Percentiles rank a stretch among this genome's conserved stretches.
These are phyloP conservation scores for Coniochaeta prunicola DNA, from an alignment of 2,329 filamentous ascomycete genomes.

Conservation along the genomic window DNA sequence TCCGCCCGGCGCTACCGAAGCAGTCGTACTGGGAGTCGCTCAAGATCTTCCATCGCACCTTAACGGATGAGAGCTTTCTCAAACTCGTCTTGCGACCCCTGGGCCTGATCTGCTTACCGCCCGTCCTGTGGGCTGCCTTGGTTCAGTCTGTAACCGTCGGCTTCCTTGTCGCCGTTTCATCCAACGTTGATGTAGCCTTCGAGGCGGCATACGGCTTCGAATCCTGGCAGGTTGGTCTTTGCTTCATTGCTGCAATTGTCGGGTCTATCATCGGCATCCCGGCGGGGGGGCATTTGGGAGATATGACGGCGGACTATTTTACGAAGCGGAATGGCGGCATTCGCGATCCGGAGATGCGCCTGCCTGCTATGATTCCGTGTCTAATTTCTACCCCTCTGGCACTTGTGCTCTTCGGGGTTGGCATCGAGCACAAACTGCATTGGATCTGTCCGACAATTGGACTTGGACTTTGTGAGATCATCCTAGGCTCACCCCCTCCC, in stretches of 20 bases:
- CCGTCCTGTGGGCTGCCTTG: conserved; percentile 47
- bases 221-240: conserved; percentile 40
- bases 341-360: conserved; percentile 53
- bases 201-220: conserved; percentile 32
- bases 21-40: conserved; percentile 27
- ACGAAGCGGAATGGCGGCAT: conserved; percentile 47
- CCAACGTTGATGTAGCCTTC: conserved; percentile 42
- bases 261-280: conserved; percentile 42
- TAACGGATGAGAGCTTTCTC: conserved; percentile 37
- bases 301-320: conserved; percentile 38
- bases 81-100: conserved; percentile 43
- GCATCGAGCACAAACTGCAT: conserved; percentile 36
- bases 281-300: conserved; percentile 38
- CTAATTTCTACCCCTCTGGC: conserved; percentile 40
- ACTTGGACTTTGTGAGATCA: conserved; percentile 39
- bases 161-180: conserved; percentile 46
- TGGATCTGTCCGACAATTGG: conserved; percentile 52
- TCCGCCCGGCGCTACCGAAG: conserved; percentile 12
- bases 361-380: conserved; percentile 44
- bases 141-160: conserved; percentile 48
- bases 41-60: conserved; percentile 28
- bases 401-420: conserved; percentile 38
- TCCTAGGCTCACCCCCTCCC: neutral
- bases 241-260: conserved; percentile 40
- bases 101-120: conserved; percentile 40